phyloP scores from a whole-genome alignment of 1,284 basidiomycete species.

The Boletus hoseneyae region DNA sequence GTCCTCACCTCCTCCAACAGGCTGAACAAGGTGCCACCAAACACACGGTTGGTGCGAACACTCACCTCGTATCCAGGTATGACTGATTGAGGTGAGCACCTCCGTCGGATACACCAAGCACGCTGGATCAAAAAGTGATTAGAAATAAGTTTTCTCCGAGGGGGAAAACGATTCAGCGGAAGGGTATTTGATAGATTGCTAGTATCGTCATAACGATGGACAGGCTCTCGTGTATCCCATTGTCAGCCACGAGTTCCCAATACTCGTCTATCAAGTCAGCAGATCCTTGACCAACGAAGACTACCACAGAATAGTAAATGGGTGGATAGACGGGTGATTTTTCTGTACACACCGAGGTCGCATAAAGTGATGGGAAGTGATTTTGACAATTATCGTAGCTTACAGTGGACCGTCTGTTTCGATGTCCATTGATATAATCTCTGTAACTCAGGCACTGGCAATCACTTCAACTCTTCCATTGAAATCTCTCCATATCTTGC shows the following conservation, averaged over 20 bases:
- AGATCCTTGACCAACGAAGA: conserved; percentile 60
- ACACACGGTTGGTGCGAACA: background rate
- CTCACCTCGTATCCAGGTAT: conserved; percentile 54
- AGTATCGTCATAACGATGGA: too few species aligned
- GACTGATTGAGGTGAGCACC: conserved; percentile 59
- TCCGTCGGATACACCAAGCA: conserved; percentile 64
- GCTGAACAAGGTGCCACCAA: background rate
- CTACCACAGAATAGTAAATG: conserved; percentile 33
- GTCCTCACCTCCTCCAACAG: conserved; percentile 25
- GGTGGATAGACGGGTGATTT: background rate
- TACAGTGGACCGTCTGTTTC: conserved; percentile 42
- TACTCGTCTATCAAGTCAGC: conserved; percentile 49
- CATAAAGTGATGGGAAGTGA: conserved; percentile 52
- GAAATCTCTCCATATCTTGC: conserved; percentile 20
- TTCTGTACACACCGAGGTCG: conserved; percentile 44
- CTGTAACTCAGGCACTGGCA: conserved; percentile 56
- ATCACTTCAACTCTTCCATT: conserved; percentile 27
- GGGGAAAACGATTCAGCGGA: too few species aligned
- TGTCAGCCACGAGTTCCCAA: conserved; percentile 44
- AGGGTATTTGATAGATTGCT: too few species aligned
- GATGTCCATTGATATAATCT: conserved; percentile 51
- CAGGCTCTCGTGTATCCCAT: conserved; percentile 66
- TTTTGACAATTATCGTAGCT: conserved; percentile 53
- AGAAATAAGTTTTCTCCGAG: conserved; percentile 36
- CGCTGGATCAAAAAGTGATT: conserved; percentile 34